Conservation (phyloP, 495 filamentous ascomycete genomes). For the Penicillium crystallinum region DNA sequence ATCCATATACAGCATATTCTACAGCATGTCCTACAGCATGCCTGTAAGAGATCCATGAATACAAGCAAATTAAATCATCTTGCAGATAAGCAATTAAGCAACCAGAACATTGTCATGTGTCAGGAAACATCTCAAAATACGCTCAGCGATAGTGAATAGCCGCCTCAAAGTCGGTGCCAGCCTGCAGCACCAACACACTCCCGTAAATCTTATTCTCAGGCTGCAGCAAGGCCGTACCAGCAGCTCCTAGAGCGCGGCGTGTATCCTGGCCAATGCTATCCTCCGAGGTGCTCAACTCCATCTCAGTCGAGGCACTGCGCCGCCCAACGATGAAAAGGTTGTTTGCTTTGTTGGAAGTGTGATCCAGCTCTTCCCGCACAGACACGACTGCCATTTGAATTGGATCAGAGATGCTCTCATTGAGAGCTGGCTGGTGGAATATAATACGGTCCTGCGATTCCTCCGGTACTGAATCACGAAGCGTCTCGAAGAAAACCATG, state of each 20-base stretch:
- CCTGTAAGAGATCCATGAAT: not conserved
- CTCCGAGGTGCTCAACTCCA: conserved; percentile 7
- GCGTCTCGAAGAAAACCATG: conserved; percentile 53
- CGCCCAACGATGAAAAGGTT: conserved; percentile 76
- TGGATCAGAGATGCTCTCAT: conserved; percentile 15
- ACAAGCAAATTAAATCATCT: not conserved
- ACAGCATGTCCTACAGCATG: not conserved
- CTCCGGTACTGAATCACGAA: conserved; percentile 57
- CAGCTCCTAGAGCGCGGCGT: conserved; percentile 57
- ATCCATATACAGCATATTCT: too few species aligned
- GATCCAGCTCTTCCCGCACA: conserved; percentile 57
- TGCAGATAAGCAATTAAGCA: not conserved
- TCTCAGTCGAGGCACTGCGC: conserved; percentile 26
- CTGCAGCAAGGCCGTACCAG: conserved; percentile 56
- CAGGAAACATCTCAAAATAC: not conserved
- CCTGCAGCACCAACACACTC: conserved; percentile 76
- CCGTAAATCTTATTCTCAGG: conserved; percentile 57
- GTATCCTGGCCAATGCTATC: conserved; percentile 43
- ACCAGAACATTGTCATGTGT: not conserved
- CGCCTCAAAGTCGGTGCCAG: conserved; percentile 27
- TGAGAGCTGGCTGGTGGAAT: conserved; percentile 38
- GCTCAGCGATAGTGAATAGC: conserved; percentile 7
- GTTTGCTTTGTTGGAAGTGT: conserved; percentile 61
- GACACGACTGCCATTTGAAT: conserved; percentile 28
- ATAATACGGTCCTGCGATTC: conserved; percentile 57